Conservation (phyloP, 352 stramenopile species). For the Pythium aphanidermatum region DNA sequence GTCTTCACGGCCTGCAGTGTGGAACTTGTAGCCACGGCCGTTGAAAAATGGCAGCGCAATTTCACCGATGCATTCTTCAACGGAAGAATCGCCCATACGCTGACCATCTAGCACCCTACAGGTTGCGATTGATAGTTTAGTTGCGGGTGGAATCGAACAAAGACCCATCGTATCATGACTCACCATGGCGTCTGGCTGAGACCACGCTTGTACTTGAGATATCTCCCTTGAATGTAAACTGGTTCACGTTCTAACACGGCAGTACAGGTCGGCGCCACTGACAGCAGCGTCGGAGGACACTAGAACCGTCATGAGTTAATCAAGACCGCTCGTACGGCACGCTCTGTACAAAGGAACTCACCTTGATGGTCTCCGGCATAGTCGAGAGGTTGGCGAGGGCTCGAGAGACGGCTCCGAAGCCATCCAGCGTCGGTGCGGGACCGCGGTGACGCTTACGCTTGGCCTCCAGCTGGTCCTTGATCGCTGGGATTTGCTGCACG, state of each 20-base stretch:
- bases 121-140: too few relatives aligned
- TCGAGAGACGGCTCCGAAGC: constrained; percentile 71
- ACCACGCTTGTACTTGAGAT: constrained; percentile 88
- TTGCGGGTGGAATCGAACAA: too few relatives aligned
- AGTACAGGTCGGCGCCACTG: constrained; percentile 27
- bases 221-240: constrained; percentile 85
- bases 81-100: constrained; percentile 81
- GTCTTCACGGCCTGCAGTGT: constrained; percentile 95
- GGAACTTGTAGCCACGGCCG: constrained; percentile 89
- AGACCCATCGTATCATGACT: background rate
- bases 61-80: constrained; percentile 86
- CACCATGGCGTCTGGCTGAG: constrained; percentile 89
- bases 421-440: constrained; percentile 54
- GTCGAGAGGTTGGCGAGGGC: constrained; percentile 38
- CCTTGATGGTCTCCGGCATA: constrained; percentile 44
- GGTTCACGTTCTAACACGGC: constrained; percentile 67
- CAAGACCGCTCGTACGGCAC: too few relatives aligned
- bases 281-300: constrained; percentile 41
- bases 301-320: constrained; percentile 6
- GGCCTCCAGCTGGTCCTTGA: constrained; percentile 61
- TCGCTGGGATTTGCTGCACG: constrained; percentile 67
- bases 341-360: too few relatives aligned
- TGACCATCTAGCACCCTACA: constrained; percentile 67
- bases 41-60: constrained; percentile 61
- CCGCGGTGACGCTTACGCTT: constrained; percentile 63